Base-by-base conservation (phyloP, 2,329 filamentous ascomycete genomes). In the Colletotrichum salicis region DNA sequence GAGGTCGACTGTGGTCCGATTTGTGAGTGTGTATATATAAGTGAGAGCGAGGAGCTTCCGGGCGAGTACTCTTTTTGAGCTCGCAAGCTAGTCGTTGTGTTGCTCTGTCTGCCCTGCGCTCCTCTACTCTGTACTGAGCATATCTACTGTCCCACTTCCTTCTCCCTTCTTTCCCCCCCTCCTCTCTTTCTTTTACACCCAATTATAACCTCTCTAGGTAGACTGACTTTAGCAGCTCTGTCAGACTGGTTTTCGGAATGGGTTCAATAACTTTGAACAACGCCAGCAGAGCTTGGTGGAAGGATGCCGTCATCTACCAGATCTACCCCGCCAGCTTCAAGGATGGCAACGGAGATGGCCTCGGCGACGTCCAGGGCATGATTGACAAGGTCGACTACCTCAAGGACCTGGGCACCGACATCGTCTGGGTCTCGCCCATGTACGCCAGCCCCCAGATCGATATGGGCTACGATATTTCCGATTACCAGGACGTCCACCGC, bases 391-490 rank as follows among this genome's bases (percentile, higher is more conserved):
- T 93, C 1, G 85, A 89, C 75, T 92, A 93, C 77, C 84, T 93
- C 51, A 83, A 89, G 76, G 80, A 82, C 2, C 80, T 93, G 0
- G 91, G 91, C 0, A 83, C 91, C 11, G 87, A 93, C 75, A 86
- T 90, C 7, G 83, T 94, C 60, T 94, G 92, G 92, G 80, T 91
- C 0, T 92, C 87, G 56, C 92, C 92, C 13, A 89, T 92, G 78
- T 91, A 89, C 76, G 87, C 90, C 73, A 88, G 85, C 5, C 91
- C 91, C 0, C 88, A 92, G 76, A 82, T 89, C 4, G 91, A 93
- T 75, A 92, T 93, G 90, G 91, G 90, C 35, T 93, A 93, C 76
- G 92, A 93, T 76, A 89, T 93, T 60, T 86, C 88, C 29, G 87
- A 94, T 78, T 94, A 94, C 74, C 88, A 92, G 77, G 84, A 84